phyloP scores from a whole-genome alignment of 305 asterid genomes.

The Fraxinus xanthoxyloides region DNA sequence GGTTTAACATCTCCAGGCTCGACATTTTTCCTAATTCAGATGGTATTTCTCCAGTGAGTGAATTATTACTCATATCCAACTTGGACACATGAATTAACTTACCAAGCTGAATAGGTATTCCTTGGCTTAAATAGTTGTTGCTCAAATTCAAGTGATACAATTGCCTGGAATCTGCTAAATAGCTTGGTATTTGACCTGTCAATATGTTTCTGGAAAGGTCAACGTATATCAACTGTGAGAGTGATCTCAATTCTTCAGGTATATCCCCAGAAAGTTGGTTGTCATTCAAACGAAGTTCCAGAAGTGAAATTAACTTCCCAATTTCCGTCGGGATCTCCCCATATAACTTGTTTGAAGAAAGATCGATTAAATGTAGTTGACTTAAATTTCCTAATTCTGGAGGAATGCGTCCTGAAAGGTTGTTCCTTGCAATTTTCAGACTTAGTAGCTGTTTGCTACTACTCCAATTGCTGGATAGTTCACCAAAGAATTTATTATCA shows the following conservation, averaged over 20 bases:
- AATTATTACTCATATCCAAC: constrained; percentile 25
- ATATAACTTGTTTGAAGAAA: constrained; percentile 18
- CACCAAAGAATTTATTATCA: neutral
- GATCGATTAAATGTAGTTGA: constrained; percentile 11
- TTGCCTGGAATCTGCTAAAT: neutral
- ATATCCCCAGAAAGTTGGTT: neutral
- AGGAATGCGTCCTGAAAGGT: neutral
- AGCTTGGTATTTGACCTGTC: neutral
- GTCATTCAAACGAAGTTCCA: neutral
- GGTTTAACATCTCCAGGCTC: too few relatives aligned
- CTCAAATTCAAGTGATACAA: neutral
- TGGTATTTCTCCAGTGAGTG: too few relatives aligned
- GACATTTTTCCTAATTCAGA: too few relatives aligned
- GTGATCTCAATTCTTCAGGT: neutral
- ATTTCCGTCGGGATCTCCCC: neutral
- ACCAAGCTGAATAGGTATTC: constrained; percentile 19
- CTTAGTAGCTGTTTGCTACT: neutral
- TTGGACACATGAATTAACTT: neutral
- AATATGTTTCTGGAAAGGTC: neutral
- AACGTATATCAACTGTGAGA: neutral
- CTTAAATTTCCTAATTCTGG: neutral
- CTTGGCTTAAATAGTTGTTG: neutral
- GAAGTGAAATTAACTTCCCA: neutral
- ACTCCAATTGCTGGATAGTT: constrained; percentile 15
- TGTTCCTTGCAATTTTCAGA: neutral